phyloP scores from a whole-genome alignment of 306 rosid species.

The Luffa acutangula region DNA sequence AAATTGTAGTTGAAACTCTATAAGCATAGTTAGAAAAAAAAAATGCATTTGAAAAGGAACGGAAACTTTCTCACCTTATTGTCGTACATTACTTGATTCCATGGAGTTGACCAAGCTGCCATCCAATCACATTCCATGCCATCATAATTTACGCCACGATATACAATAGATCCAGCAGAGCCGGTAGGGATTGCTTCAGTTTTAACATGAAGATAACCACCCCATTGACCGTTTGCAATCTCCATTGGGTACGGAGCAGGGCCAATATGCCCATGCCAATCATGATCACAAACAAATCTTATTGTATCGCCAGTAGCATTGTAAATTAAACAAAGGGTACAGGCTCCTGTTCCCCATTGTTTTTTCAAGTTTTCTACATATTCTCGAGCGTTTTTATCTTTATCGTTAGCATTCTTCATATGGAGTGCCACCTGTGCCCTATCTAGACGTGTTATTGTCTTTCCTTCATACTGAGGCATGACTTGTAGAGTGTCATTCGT shows the following conservation, averaged over 20 bases:
- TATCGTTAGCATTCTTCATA: no score
- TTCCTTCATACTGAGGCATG: no score
- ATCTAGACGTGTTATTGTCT: no score
- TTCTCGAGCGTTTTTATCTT: not conserved
- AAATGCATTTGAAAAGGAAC: no score
- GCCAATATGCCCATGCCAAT: no score
- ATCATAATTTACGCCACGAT: not conserved
- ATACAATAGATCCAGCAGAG: not conserved
- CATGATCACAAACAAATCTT: no score
- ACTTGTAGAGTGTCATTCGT: no score
- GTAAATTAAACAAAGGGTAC: not conserved
- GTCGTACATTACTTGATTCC: not conserved
- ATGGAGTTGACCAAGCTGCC: not conserved
- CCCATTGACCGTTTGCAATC: slow-evolving; percentile 9
- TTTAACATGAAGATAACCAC: not conserved
- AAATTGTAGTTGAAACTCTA: no score
- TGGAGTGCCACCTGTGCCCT: no score
- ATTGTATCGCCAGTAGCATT: not conserved
- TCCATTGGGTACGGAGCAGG: not conserved
- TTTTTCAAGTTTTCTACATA: not conserved
- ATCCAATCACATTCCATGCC: not conserved
- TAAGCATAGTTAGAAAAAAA: no score
- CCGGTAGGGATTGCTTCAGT: not conserved
- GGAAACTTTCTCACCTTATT: not conserved
- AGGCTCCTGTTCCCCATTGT: not conserved